Evolutionary conservation across 2,329 filamentous ascomycete species (phyloP), one percentile per base, ranked within the genome.

Genomic region (Penicillium sp.): DNA sequence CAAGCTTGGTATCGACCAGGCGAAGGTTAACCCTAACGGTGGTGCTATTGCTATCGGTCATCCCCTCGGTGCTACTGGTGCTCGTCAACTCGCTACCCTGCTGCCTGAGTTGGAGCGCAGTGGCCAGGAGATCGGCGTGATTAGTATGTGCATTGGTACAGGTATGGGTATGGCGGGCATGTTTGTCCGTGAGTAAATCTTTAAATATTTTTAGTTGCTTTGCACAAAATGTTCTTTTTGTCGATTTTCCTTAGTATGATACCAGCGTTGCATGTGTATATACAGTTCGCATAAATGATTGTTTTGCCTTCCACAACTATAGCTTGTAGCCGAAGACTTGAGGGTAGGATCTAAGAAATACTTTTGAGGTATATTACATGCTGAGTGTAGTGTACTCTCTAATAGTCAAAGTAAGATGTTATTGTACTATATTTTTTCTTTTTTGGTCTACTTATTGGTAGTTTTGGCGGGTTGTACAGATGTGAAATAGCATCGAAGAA

Each of bases 11-110:
- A 64, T 86, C 78, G 82, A 87, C 66, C 77, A 84, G 55, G 85
- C 84, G 8, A 88, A 84, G 76, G 89, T 97, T 19, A 97, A 97
- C 77, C 91, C 91, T 0, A 92, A 95, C 68, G 93, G 93, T 60
- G 93, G 93, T 33, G 93, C 93, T 2, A 96, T 97, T 74, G 93
- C 93, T n/a, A 78, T 97, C 25, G 93, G 93, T 1, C 93, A 97
- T 74, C 93, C 93, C 6, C 82, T 97, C 1, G 93, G 93, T 47
- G 93, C 92, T 33, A 97, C 93, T 6, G 91, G 91, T 35, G 91
- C 89, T 31, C 82, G 93, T 65, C 89, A 96, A 83, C 77, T 92
- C 67, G 86, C 86, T 48, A 93, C 90, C 50, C 74, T 93, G 80
- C 72, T 96, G 78, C 72, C 84, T 75, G 82, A 89, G 79, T 70